phyloP scores from a whole-genome alignment of 169 alveolate genomes.

The Plasmodium yoelii region DNA sequence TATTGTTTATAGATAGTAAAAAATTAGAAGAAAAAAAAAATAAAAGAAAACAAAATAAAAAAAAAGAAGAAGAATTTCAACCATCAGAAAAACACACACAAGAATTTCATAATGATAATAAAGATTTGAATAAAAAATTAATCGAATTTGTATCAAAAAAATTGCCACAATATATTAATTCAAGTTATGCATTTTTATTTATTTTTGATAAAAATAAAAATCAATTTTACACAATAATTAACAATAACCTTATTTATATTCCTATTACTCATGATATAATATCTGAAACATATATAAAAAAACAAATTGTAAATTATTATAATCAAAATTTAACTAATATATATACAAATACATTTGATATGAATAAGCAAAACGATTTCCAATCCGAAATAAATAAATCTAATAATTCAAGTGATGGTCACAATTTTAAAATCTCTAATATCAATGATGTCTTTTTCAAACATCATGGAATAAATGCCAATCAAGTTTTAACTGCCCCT shows the following conservation, averaged over 20 bases:
- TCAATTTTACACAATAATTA: background rate
- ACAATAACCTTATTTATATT: constrained; percentile 4
- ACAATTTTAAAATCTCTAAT: background rate
- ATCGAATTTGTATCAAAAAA: constrained; percentile 16
- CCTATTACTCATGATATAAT: constrained; percentile 32
- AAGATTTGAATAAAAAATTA: constrained; percentile 10
- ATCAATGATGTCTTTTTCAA: constrained; percentile 2
- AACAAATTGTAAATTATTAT: constrained; percentile 36
- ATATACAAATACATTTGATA: background rate
- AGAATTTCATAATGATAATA: background rate
- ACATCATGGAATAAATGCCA: constrained; percentile 14
- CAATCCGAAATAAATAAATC: too few species aligned
- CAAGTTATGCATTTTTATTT: constrained; percentile 66
- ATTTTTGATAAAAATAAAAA: constrained; percentile 12
- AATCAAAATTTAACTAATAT: background rate
- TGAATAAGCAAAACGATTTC: too few species aligned
- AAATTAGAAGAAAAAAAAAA: constrained; percentile 74
- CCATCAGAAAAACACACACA: too few species aligned
- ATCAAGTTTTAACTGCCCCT: constrained; percentile 44
- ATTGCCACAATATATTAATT: constrained; percentile 22
- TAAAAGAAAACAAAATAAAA: constrained; percentile 39
- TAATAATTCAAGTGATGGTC: background rate
- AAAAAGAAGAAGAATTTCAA: background rate
- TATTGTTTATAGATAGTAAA: constrained; percentile 59
- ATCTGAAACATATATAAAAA: constrained; percentile 14